phyloP scores from a whole-genome alignment of 805 yeast species.

The Wickerhamia fluorescens region DNA sequence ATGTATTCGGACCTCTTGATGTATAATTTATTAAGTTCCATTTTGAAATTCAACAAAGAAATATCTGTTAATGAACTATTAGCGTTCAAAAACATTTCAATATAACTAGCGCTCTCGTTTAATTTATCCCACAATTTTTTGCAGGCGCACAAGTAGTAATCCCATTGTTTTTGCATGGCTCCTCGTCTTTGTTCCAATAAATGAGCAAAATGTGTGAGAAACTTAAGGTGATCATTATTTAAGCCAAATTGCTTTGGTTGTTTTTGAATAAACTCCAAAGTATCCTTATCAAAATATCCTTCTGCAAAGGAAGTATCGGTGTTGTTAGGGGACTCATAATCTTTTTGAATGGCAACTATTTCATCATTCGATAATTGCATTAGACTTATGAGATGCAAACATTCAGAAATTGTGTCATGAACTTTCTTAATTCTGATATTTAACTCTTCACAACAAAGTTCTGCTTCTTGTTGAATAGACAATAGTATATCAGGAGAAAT shows the following conservation, averaged over 20 bases:
- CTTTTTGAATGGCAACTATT: conserved; percentile 25
- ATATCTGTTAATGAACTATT: conserved; percentile 42
- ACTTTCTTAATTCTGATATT: conserved; percentile 16
- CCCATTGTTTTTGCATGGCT: conserved; percentile 30
- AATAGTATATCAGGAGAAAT: conserved; percentile 23
- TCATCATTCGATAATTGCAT: conserved; percentile 29
- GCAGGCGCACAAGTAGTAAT: conserved; percentile 35
- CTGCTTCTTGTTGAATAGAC: conserved; percentile 18
- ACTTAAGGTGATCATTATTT: conserved; percentile 25
- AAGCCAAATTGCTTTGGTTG: conserved; percentile 37
- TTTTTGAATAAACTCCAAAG: conserved; percentile 25
- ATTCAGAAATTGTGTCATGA: conserved; percentile 14
- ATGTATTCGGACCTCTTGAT: conserved; percentile 56
- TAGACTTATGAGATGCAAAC: conserved; percentile 18
- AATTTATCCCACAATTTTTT: conserved; percentile 50
- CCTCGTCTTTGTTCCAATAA: conserved; percentile 26
- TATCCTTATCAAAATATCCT: conserved; percentile 31
- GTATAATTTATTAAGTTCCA: conserved; percentile 52
- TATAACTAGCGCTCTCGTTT: conserved; percentile 37
- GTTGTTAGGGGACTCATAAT: conserved; percentile 11
- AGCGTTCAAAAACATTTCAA: conserved; percentile 34
- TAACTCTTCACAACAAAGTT: conserved; percentile 19
- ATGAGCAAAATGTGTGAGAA: conserved; percentile 22
- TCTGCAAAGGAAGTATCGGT: conserved; percentile 11
- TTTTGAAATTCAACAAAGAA: conserved; percentile 44